Conservation (phyloP, 495 filamentous ascomycete species). For the Penicillium steckii region DNA sequence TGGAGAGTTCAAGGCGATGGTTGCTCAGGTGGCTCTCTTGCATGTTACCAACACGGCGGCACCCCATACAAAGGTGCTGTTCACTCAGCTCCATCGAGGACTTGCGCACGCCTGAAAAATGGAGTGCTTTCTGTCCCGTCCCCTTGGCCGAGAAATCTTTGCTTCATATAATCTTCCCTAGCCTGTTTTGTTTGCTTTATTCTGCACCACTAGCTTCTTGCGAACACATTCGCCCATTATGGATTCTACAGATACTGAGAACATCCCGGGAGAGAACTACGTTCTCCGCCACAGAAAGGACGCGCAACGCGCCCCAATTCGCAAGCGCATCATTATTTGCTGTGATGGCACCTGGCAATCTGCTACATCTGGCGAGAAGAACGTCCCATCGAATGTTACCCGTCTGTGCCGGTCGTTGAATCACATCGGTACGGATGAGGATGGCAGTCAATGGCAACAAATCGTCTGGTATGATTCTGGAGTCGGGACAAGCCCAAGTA, state of each 20-base stretch:
- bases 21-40: background rate
- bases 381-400: slow-evolving; percentile 21
- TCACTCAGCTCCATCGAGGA: background rate
- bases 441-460: slow-evolving; percentile 15
- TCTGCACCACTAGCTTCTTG: no score
- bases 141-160: background rate
- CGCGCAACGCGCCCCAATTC: background rate
- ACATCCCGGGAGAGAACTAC: slow-evolving; percentile 5
- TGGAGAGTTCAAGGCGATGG: background rate
- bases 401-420: slow-evolving; percentile 13
- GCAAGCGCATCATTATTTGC: slow-evolving; percentile 21
- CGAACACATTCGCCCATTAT: background rate
- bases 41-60: slow-evolving; percentile 3
- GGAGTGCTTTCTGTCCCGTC: background rate
- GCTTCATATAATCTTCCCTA: slow-evolving; percentile 3
- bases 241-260: background rate
- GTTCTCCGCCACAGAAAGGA: background rate
- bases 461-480: slow-evolving; percentile 26
- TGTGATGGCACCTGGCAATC: slow-evolving; percentile 23
- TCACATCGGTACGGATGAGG: slow-evolving; percentile 1
- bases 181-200: background rate
- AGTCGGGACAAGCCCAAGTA: slow-evolving; percentile 7
- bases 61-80: background rate
- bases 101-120: background rate
- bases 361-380: slow-evolving; percentile 13